Conservation (phyloP, 164 flowering plant genomes). For the Euptelea pleiosperma region DNA sequence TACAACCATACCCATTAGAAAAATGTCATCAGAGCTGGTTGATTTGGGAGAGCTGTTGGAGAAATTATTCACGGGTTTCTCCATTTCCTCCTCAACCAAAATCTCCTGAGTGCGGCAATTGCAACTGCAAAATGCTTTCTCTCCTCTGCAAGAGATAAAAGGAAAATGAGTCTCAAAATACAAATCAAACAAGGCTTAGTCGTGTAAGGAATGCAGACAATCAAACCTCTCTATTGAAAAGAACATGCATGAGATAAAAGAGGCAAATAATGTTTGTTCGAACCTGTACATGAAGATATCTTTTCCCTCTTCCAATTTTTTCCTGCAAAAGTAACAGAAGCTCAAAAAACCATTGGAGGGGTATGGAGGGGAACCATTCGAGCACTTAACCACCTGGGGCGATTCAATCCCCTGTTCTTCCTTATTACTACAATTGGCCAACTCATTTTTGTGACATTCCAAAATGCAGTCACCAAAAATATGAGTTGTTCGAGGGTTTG, state of each 20-base stretch:
- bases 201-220: background rate
- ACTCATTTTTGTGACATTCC: slow-evolving; percentile 46
- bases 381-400: slow-evolving; percentile 10
- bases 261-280: background rate
- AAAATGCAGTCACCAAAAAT: slow-evolving; percentile 79
- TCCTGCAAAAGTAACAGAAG: slow-evolving; percentile 59
- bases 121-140: slow-evolving; percentile 86
- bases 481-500: slow-evolving; percentile 79
- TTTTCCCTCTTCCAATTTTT: slow-evolving; percentile 47
- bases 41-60: slow-evolving; percentile 18
- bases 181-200: background rate
- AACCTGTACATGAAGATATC: slow-evolving; percentile 73
- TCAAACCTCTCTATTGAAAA: background rate
- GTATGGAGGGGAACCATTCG: slow-evolving; percentile 12
- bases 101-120: slow-evolving; percentile 69
- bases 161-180: slow-evolving; percentile 7
- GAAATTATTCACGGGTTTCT: slow-evolving; percentile 25
- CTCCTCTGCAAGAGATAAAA: slow-evolving; percentile 48
- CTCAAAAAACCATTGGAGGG: slow-evolving; percentile 52
- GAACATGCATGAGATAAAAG: background rate
- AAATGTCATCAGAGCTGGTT: slow-evolving; percentile 16
- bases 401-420: slow-evolving; percentile 17
- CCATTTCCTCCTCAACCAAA: slow-evolving; percentile 55
- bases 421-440: slow-evolving; percentile 22
- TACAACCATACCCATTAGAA: slow-evolving; percentile 22